phyloP scores from a whole-genome alignment of 257 asterid species.

The Plantago elongata region DNA sequence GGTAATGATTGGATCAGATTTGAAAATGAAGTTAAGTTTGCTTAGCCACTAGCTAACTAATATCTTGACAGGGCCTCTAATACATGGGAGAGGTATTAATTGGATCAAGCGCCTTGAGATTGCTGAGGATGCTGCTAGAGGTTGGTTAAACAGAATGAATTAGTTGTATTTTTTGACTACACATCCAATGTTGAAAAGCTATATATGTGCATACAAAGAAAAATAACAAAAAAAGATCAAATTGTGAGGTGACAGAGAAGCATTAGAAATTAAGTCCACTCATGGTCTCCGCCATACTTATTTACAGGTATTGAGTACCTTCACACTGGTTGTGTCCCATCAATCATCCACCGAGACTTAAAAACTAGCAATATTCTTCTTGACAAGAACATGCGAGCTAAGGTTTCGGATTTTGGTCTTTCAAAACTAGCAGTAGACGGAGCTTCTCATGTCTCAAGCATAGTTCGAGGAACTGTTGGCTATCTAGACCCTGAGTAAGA shows the following conservation, averaged over 20 bases:
- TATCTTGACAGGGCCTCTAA: conserved; percentile 51
- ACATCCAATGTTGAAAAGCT: conserved; percentile 1
- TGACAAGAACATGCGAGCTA: conserved; percentile 86
- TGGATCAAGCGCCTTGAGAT: conserved; percentile 96
- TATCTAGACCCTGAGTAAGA: conserved; percentile 97
- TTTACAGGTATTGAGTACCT: conserved; percentile 93
- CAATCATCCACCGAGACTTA: conserved; percentile 89
- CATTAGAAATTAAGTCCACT: conserved; percentile 6
- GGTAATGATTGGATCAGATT: conserved; percentile 33
- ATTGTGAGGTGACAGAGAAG: background rate
- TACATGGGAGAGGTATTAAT: conserved; percentile 59
- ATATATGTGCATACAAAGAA: conserved; percentile 12
- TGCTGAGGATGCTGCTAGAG: conserved; percentile 97
- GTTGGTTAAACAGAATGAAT: conserved; percentile 35
- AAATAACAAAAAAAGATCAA: background rate
- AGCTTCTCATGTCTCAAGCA: conserved; percentile 97
- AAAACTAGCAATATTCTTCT: conserved; percentile 96
- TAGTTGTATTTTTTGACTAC: conserved; percentile 4
- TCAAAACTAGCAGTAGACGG: conserved; percentile 95
- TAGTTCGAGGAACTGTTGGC: conserved; percentile 98
- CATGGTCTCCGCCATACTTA: conserved; percentile 17
- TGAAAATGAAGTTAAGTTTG: background rate
- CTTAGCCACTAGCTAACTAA: conserved; percentile 16
- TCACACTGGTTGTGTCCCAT: conserved; percentile 95
- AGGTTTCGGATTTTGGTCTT: conserved; percentile 98